Percentiles rank a stretch among this genome's conserved stretches.
Conservation (phyloP, 106 monocot species). For the Vanilla planifolia region DNA sequence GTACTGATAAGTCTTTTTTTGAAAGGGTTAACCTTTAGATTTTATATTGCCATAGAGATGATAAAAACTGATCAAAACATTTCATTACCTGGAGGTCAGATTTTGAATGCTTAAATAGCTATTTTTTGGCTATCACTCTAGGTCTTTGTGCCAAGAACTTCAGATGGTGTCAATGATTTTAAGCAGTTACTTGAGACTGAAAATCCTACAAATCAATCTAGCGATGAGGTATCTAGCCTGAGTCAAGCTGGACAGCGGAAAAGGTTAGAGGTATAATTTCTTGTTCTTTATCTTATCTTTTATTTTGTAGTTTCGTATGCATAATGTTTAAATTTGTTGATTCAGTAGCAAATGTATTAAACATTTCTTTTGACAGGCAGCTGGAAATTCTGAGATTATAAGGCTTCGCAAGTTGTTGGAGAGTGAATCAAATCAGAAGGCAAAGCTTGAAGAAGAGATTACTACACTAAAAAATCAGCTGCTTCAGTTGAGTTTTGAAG, state of each 20-base stretch:
- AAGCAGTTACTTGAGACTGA: constrained; percentile 57
- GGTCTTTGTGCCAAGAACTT: constrained; percentile 13
- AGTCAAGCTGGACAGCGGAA: constrained; percentile 63
- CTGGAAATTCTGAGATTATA: constrained; percentile 62
- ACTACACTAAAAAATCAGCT: constrained; percentile 64
- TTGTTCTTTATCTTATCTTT: background rate
- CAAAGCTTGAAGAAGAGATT: constrained; percentile 96
- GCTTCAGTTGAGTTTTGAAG: constrained; percentile 81
- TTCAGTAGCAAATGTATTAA: background rate
- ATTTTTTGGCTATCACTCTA: background rate
- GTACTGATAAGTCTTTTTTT: no score
- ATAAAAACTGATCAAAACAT: no score
- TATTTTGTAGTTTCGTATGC: background rate
- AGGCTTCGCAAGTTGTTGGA: constrained; percentile 76
- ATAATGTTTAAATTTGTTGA: constrained; percentile 3
- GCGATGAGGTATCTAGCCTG: constrained; percentile 62
- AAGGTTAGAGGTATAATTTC: constrained; percentile 58
- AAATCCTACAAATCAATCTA: constrained; percentile 37
- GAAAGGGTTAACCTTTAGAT: no score
- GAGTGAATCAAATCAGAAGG: constrained; percentile 76
- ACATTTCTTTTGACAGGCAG: constrained; percentile 31
- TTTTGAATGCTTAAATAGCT: no score
- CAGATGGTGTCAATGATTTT: constrained; percentile 39
- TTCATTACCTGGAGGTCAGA: no score
- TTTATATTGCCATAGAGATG: no score